Base-by-base conservation (phyloP, 2,329 filamentous ascomycete genomes). In the Cladobotryum protrusum region DNA sequence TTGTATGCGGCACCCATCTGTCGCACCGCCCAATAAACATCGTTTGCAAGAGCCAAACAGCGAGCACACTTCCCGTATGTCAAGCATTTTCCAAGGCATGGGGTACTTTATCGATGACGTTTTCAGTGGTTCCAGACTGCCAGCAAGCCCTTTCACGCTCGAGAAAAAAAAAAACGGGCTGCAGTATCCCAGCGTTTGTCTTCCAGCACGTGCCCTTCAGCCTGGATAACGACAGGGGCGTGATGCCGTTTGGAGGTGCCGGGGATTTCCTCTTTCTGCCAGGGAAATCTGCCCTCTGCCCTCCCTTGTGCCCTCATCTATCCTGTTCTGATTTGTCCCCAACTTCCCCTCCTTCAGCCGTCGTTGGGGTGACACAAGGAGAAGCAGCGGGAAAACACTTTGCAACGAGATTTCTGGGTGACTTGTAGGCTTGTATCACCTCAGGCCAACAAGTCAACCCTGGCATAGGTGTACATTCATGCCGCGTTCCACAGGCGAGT, bases 181-280 rank as follows among this genome's bases (percentile, higher is more conserved):
- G 49, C 45, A 48, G 41, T 52, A 19, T 46, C 20, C 42, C 32
- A 43, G 37, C 20, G 24, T 34, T 52, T 45, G 45, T 42, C 43
- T 40, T 33, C 9, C 33, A 41, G 29, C 41, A 48, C 35, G 41
- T 52, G 49, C 24, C 12, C 24, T n/a, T 19, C 24, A 35, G 46
- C 32, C 17, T 32, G n/a, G 43, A 45, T 42, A 33, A 32, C n/a
- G 45, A 32, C 40, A 45, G 34, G 19, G 35, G 33, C 24, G 39
- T 43, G 13, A 20, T 36, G 39, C 49, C 44, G 49, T 47, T 43
- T 50, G 44, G 34, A 14, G 49, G 40, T 33, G 45, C 42, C 36
- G 34, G 41, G 41, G 43, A 18, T 35, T 36, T 34, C 37, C 43
- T 18, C 18, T 36, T 39, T 17, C 32, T 48, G 41, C 43, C 41